phyloP scores from a whole-genome alignment of 495 filamentous ascomycete species.

The Aspergillus sclerotioniger region DNA sequence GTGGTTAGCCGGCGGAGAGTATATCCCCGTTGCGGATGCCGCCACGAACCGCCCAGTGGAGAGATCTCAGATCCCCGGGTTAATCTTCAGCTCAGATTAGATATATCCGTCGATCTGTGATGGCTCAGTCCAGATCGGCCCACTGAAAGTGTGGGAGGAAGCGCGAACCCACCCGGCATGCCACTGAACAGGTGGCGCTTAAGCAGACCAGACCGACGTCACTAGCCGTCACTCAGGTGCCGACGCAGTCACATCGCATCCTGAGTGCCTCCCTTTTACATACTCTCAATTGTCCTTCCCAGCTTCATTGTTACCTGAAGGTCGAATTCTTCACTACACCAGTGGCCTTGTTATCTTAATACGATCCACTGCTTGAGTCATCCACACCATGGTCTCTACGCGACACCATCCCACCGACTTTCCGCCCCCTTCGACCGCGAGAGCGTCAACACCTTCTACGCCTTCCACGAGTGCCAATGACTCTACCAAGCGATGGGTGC shows the following conservation, averaged over 20 bases:
- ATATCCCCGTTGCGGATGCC: neutral
- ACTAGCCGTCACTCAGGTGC: neutral
- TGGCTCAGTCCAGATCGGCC: neutral
- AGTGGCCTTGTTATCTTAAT: neutral
- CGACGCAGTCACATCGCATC: neutral
- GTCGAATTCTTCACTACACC: no score
- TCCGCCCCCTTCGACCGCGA: slow-evolving; percentile 32
- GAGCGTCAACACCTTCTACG: slow-evolving; percentile 21
- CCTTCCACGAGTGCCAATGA: slow-evolving; percentile 27
- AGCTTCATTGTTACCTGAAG: neutral
- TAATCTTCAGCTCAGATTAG: neutral
- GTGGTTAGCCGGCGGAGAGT: neutral
- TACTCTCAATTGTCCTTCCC: neutral
- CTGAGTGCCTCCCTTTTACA: neutral
- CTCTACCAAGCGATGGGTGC: slow-evolving; percentile 51
- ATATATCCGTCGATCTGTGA: neutral
- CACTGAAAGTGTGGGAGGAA: neutral
- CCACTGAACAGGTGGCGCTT: neutral
- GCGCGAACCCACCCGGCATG: neutral
- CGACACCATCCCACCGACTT: slow-evolving; percentile 51
- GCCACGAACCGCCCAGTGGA: neutral
- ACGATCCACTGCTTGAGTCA: neutral
- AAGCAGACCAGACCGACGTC: neutral
- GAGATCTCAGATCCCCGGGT: neutral
- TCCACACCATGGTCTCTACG: slow-evolving; percentile 48